Percentiles rank a stretch among this genome's conserved stretches.
phyloP scores from a whole-genome alignment of 177 flowering plant genomes.

The Vitis hybrid region DNA sequence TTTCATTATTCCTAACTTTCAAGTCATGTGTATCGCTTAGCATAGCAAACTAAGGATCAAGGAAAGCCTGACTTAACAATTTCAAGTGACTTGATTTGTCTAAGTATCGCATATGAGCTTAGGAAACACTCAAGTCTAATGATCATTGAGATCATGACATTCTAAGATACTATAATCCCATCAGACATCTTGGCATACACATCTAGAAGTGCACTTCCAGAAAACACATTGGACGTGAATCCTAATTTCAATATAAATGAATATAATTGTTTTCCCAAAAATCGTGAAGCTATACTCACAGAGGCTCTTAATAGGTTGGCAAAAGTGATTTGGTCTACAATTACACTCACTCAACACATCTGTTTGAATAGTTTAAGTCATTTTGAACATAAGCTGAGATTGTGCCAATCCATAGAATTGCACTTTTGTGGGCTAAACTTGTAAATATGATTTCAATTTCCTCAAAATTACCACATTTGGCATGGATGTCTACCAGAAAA shows the following conservation, averaged over 20 bases:
- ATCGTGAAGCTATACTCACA: conserved; percentile 61
- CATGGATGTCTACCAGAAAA: conserved; percentile 66
- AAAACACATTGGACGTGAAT: conserved; percentile 60
- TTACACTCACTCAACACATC: conserved; percentile 48
- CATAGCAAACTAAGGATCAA: too few species aligned
- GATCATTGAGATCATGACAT: conserved; percentile 57
- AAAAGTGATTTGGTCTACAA: conserved; percentile 71
- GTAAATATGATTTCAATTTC: conserved; percentile 54
- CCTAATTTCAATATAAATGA: conserved; percentile 56
- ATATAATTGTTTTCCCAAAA: conserved; percentile 71
- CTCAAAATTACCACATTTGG: conserved; percentile 54
- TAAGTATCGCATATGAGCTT: too few species aligned
- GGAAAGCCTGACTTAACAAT: too few species aligned
- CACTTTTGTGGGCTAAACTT: conserved; percentile 31
- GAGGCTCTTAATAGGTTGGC: conserved; percentile 65
- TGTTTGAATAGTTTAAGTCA: conserved; percentile 50
- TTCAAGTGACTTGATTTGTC: too few species aligned
- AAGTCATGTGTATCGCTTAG: too few species aligned
- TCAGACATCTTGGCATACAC: conserved; percentile 85
- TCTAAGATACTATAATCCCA: conserved; percentile 70
- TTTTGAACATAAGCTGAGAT: conserved; percentile 59
- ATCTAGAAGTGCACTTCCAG: conserved; percentile 79
- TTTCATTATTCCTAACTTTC: too few species aligned
- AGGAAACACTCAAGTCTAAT: too few species aligned
- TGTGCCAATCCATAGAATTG: conserved; percentile 68